Percentiles rank a stretch among this genome's conserved stretches.
phyloP scores from a whole-genome alignment of 257 asterid species.

The Plantago major region DNA sequence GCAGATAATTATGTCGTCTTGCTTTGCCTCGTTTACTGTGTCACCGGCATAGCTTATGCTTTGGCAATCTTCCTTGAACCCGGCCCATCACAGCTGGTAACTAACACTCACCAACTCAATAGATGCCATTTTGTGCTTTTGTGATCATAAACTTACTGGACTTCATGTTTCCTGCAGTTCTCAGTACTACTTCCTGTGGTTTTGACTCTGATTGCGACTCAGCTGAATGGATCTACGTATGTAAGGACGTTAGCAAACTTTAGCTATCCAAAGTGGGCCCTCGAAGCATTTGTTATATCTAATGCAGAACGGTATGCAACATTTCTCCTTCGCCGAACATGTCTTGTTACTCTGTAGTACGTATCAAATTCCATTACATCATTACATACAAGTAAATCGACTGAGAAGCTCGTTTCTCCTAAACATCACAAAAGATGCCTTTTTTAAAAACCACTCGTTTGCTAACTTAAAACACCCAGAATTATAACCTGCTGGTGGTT shows the following conservation, averaged over 20 bases:
- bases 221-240: too few relatives aligned
- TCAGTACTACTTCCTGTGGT: constrained; percentile 90
- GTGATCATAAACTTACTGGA: constrained; percentile 2
- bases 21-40: constrained; percentile 91
- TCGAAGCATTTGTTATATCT: too few relatives aligned
- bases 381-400: too few relatives aligned
- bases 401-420: too few relatives aligned
- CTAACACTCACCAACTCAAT: constrained; percentile 7
- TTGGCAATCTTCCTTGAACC: constrained; percentile 78
- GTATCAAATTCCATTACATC: too few relatives aligned
- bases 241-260: too few relatives aligned
- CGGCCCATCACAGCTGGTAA: constrained; percentile 97
- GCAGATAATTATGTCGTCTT: constrained; percentile 61
- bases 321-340: background rate
- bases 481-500: too few relatives aligned
- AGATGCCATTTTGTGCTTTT: constrained; percentile 10
- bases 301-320: too few relatives aligned
- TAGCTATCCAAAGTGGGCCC: too few relatives aligned
- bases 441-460: too few relatives aligned
- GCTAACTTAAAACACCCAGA: too few relatives aligned
- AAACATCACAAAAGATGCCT: too few relatives aligned
- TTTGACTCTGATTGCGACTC: constrained; percentile 82
- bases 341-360: background rate
- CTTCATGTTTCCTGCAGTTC: constrained; percentile 39
- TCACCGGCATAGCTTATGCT: constrained; percentile 81